These are phyloP conservation scores for Pseudoneurospora amorphoporcata DNA, from an alignment of 495 filamentous ascomycete species.

Conservation along the genomic window DNA sequence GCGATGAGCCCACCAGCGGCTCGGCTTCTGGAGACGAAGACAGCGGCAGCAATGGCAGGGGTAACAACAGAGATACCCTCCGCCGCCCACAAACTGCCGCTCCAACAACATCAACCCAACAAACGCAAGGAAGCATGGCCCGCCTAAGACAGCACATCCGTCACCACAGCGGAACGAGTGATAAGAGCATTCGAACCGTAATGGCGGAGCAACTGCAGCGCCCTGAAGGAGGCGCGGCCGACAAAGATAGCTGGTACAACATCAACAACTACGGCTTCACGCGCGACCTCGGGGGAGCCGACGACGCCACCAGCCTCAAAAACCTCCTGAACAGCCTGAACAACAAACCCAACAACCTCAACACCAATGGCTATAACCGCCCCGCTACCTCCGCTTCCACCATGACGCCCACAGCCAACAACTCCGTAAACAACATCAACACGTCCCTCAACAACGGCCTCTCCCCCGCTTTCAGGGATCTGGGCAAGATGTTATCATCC, in stretches of 20 bases:
- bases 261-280: not conserved
- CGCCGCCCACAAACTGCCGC: constrained; percentile 19
- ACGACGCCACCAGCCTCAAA: not conserved
- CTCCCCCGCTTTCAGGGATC: not conserved
- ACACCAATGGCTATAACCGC: not conserved
- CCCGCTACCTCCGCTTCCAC: not conserved
- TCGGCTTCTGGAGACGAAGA: constrained; percentile 19
- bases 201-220: not conserved
- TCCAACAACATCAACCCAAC: not conserved
- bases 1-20: constrained; percentile 10
- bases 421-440: not conserved
- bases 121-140: constrained; percentile 16
- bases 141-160: constrained; percentile 29
- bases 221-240: not conserved
- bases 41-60: constrained; percentile 18
- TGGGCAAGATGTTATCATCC: not conserved
- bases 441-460: not conserved
- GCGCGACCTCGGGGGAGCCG: not conserved
- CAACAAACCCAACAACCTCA: not conserved
- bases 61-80: constrained; percentile 24
- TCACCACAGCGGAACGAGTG: constrained; percentile 20
- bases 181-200: constrained; percentile 21
- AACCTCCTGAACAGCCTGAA: not conserved
- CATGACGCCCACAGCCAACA: too few species aligned
- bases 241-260: not conserved